Evolutionary conservation across 2,329 filamentous ascomycete species (phyloP), one percentile per base, ranked within the genome.

Genomic region (Bimuria novae-zelandiae): DNA sequence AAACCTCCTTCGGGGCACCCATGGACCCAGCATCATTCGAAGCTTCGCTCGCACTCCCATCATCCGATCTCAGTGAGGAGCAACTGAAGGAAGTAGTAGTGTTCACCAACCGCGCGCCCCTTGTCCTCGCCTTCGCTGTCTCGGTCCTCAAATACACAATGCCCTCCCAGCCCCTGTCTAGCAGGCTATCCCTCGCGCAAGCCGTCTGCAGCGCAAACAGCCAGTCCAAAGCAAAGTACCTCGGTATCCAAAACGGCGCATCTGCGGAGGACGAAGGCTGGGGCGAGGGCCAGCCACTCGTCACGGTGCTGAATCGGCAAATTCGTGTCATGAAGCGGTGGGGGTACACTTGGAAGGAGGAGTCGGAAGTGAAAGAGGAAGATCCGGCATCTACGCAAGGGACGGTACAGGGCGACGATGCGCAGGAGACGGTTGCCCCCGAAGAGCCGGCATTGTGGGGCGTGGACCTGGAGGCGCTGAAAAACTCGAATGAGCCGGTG

Each of bases 111-210:
- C 81, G 92, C 33, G 91, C 92, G 2, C 91, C 92, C 1, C 76
- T 96, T 1, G 85, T 96, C 1, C 80, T 96, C 4, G 90, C 90
- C 0, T 95, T 95, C 72, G 86, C 88, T 0, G 83, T 91, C 12
- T 83, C 85, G 54, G 69, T 93, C 43, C 70, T 95, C 41, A 87
- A 89, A 40, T 86, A 88, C 67, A 95, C 90, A 0, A 93, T 92
- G 87, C 89, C 91, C 0, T 87, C 89, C 60, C 92, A 96, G 69
- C 91, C 91, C 3, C 79, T 87, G 3, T 94, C 89, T n/a, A 93
- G 90, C 68, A 81, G 90, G 41, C 76, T 96, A 17, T 95, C 90
- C 67, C 77, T 96, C 17, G 89, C 87, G 0, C 91, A 96, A 72
- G 90, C 89, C 0, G 86, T 94, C 1, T 89, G 95, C 14, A 92